These are phyloP conservation scores for Aspergillus quadrilineatus DNA, from an alignment of 2,329 filamentous ascomycete genomes.

Conservation along the genomic window DNA sequence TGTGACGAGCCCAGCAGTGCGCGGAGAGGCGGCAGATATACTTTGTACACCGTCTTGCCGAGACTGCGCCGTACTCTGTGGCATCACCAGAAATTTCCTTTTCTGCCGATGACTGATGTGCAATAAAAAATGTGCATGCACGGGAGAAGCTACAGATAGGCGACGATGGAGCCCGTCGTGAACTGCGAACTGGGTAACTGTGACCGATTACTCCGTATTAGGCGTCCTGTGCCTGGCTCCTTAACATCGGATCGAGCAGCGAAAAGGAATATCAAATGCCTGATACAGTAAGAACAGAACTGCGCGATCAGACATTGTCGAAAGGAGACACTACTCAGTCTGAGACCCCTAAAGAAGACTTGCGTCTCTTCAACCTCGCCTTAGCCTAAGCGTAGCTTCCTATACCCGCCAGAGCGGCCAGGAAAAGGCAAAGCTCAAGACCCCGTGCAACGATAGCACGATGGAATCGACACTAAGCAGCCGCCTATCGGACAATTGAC, in stretches of 20 bases:
- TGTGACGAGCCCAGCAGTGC: constrained; percentile 18
- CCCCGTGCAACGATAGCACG: constrained; percentile 11
- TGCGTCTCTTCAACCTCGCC: neutral
- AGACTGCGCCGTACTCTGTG: neutral
- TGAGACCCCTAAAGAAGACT: neutral
- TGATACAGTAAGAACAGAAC: neutral
- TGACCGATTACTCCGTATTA: neutral
- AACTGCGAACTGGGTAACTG: neutral
- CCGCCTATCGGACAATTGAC: constrained; percentile 21
- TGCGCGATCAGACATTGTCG: neutral
- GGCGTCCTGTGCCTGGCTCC: neutral
- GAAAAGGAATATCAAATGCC: constrained; percentile 2
- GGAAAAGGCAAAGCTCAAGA: neutral
- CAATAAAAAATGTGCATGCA: neutral
- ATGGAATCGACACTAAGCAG: constrained; percentile 21
- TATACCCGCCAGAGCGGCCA: neutral
- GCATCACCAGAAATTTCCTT: neutral
- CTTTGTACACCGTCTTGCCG: constrained; percentile 5
- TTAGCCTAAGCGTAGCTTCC: neutral
- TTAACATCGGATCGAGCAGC: neutral
- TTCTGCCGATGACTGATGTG: neutral
- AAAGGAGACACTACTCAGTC: neutral
- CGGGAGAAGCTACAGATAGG: neutral
- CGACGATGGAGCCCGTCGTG: neutral
- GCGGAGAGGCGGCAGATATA: constrained; percentile 10